phyloP scores from a whole-genome alignment of 768 basidiomycete species.

The Podaxis sp. region DNA sequence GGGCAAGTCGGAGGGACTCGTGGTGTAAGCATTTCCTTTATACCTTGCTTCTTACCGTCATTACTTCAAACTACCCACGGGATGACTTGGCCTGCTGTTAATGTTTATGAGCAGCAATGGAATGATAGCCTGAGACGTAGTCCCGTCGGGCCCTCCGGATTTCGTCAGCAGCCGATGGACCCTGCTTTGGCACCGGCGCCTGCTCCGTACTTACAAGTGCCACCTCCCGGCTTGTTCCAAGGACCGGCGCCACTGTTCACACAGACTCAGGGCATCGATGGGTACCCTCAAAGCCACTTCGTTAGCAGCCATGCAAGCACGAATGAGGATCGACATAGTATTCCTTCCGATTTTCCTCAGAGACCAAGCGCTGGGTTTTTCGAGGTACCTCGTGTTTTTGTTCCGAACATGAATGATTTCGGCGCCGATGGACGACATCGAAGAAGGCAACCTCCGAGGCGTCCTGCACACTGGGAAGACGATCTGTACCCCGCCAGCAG shows the following conservation, averaged over 20 bases:
- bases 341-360: neutral
- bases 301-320: neutral
- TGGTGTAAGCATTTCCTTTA: neutral
- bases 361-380: neutral
- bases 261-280: neutral
- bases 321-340: neutral
- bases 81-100: neutral
- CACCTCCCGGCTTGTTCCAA: neutral
- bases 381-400: neutral
- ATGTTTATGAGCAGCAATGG: neutral
- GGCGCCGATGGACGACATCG: neutral
- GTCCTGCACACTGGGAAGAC: conserved; percentile 10
- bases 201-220: neutral
- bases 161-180: neutral
- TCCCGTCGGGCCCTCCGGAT: neutral
- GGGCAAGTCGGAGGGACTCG: neutral
- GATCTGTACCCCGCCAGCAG: conserved; percentile 5
- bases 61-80: neutral
- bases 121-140: neutral
- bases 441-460: neutral
- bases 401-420: neutral
- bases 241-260: neutral
- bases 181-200: neutral
- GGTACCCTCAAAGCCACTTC: neutral
- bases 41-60: neutral